Evolutionary conservation across 2,329 filamentous ascomycete species (phyloP), one percentile per base, ranked within the genome.

Genomic region (Fusarium verrucosum): DNA sequence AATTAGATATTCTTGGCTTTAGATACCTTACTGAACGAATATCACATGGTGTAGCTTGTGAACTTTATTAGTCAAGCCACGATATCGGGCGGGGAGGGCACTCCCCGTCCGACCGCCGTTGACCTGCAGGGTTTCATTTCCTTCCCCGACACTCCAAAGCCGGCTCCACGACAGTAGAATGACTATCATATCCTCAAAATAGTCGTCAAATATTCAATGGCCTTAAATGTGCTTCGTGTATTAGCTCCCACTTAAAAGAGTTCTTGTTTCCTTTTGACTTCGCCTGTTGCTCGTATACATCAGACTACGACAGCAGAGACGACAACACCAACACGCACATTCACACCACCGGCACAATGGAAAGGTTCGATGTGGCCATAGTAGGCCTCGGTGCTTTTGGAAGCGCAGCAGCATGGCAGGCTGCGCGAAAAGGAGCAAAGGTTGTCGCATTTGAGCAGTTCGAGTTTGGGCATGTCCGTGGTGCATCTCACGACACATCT

Each of bases 401-500:
- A 20, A 53, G 42, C 2, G 50, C 50, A 26, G 50, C 42, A 26
- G 50, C 33, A 5, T 53, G 42, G 42, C 33, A 53, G 26, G 50
- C 42, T 4, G 42, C 50, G 2, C 5, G 33, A 17, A 53, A 53
- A 11, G 50, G 42, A 8, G 50, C 20, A 11, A 53, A 38, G 10
- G 33, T 53, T 1, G 13, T 53, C 4, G 50, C 23, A 3, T 53
- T 53, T 22, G 50, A 53, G 14, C 50, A 53, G 8, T 53, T 53
- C 5, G 50, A 53, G 33, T 53, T 53, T 7, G 50, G 50, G 0
- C 50, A 53, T 10, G 23, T 53, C 20, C 50, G 50, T 2, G 50
- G 50, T 3, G 50, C 50, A 9, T 53, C 50, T 10, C 50, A 52
- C n/a, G 50, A 52, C 33, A 52, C 50, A 1, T 52, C 50, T 20